phyloP scores from a whole-genome alignment of 2,329 filamentous ascomycete species.

The Coniella vitis region DNA sequence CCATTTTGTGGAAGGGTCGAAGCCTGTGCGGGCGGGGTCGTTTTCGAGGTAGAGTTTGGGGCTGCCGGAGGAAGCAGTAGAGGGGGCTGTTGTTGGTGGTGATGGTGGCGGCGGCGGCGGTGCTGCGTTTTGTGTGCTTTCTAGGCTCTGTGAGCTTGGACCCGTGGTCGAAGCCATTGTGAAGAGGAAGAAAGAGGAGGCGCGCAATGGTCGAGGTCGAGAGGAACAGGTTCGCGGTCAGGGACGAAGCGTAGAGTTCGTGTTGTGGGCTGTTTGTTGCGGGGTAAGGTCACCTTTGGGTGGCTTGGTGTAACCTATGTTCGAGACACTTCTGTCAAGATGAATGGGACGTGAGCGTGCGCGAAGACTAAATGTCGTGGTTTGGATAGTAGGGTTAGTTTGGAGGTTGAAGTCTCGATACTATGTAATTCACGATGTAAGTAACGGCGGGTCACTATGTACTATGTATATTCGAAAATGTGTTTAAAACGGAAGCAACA shows the following conservation, averaged over 20 bases:
- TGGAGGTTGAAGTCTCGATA: too few relatives aligned
- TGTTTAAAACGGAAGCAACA: too few relatives aligned
- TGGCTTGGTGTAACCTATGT: too few relatives aligned
- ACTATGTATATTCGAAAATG: too few relatives aligned
- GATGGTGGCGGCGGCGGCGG: not conserved
- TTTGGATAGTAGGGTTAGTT: too few relatives aligned
- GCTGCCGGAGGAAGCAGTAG: conserved; percentile 2
- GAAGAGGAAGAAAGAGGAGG: not conserved
- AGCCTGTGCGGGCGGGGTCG: conserved; percentile 55
- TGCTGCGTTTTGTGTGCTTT: conserved; percentile 1
- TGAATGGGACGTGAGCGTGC: not conserved
- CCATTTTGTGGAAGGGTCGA: conserved; percentile 52
- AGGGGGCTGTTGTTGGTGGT: not conserved
- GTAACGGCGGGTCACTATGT: too few relatives aligned
- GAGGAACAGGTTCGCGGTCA: not conserved
- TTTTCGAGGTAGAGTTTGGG: conserved; percentile 39
- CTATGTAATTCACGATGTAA: too few relatives aligned
- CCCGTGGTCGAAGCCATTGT: conserved; percentile 16
- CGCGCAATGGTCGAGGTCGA: not conserved
- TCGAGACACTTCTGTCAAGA: too few relatives aligned
- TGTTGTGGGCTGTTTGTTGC: not conserved
- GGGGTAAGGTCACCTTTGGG: not conserved
- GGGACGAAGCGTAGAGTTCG: not conserved
- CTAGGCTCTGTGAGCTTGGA: conserved; percentile 1
- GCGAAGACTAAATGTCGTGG: not conserved